Conservation (phyloP, 352 stramenopile genomes). For the Phytophthora europaea region DNA sequence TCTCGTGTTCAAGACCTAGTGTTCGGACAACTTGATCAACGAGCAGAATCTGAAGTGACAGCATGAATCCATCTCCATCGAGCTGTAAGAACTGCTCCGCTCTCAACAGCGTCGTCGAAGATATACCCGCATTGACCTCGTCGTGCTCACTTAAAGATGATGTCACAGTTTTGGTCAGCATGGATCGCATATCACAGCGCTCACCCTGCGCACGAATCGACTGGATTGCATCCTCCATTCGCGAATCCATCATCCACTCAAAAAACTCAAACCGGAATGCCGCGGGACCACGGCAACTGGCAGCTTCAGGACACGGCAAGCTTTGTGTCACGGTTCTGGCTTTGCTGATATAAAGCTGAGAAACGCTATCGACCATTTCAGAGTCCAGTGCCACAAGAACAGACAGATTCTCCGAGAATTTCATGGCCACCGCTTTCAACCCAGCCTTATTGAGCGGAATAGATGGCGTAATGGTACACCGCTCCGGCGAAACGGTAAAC, state of each 20-base stretch:
- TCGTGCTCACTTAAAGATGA: conserved; percentile 55
- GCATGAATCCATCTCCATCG: conserved; percentile 72
- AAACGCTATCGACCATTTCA: conserved; percentile 80
- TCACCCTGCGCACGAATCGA: conserved; percentile 73
- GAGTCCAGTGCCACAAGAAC: conserved; percentile 80
- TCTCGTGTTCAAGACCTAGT: conserved; percentile 66
- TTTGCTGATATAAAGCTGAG: conserved; percentile 83
- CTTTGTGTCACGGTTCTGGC: conserved; percentile 75
- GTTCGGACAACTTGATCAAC: conserved; percentile 82
- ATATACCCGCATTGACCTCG: neutral
- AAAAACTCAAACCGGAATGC: conserved; percentile 86
- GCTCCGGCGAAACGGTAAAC: conserved; percentile 46
- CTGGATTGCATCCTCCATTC: conserved; percentile 72
- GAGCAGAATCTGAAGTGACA: conserved; percentile 85
- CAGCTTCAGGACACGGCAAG: conserved; percentile 73
- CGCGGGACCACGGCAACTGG: conserved; percentile 72
- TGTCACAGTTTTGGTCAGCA: conserved; percentile 63
- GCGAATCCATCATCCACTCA: conserved; percentile 83
- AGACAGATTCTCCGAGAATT: conserved; percentile 88
- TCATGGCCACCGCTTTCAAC: conserved; percentile 73
- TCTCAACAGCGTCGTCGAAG: conserved; percentile 19
- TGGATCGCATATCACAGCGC: conserved; percentile 79
- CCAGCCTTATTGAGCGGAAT: conserved; percentile 71
- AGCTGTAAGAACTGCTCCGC: conserved; percentile 76
- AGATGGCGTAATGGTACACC: conserved; percentile 69